Evolutionary conservation across 140 eudicot species (phyloP).

Genomic region (Stevia rebaudiana): DNA sequence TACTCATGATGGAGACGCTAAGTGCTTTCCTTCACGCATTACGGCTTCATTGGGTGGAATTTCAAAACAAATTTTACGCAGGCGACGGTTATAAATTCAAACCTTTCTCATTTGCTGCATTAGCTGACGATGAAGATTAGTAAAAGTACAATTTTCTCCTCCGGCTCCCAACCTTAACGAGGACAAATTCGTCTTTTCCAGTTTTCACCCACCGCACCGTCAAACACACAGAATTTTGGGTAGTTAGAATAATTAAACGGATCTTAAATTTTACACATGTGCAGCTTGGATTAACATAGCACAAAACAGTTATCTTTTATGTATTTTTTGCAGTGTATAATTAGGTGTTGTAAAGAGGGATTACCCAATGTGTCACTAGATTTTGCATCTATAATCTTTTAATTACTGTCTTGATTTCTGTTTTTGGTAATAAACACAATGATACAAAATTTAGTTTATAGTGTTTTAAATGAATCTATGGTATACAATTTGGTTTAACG

Average conservation of each 20-base stretch:
- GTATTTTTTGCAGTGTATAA: constrained; percentile 15
- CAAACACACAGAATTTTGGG: constrained; percentile 33
- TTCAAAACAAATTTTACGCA: constrained; percentile 74
- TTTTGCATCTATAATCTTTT: constrained; percentile 25
- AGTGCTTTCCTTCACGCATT: constrained; percentile 95
- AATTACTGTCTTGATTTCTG: constrained; percentile 8
- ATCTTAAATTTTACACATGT: constrained; percentile 26
- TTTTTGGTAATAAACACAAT: constrained; percentile 23
- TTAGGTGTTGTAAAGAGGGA: constrained; percentile 53
- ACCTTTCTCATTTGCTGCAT: constrained; percentile 77
- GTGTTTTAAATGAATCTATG: neutral
- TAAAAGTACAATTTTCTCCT: constrained; percentile 5
- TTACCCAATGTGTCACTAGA: constrained; percentile 27
- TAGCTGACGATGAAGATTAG: constrained; percentile 84
- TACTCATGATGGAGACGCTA: constrained; percentile 96
- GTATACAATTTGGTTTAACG: neutral
- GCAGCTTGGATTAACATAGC: constrained; percentile 43
- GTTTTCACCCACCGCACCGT: constrained; percentile 21
- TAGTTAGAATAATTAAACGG: constrained; percentile 27
- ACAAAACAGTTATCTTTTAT: constrained; percentile 8
- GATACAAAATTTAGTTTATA: neutral
- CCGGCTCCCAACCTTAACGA: constrained; percentile 14
- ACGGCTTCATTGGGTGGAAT: constrained; percentile 98
- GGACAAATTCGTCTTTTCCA: neutral
- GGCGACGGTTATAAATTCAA: constrained; percentile 87